A percentile compares a stretch with the other conserved stretches of the same genome.
Evolutionary conservation across 2,329 filamentous ascomycete species (phyloP).

Genomic region (Setomelanomma holmii): DNA sequence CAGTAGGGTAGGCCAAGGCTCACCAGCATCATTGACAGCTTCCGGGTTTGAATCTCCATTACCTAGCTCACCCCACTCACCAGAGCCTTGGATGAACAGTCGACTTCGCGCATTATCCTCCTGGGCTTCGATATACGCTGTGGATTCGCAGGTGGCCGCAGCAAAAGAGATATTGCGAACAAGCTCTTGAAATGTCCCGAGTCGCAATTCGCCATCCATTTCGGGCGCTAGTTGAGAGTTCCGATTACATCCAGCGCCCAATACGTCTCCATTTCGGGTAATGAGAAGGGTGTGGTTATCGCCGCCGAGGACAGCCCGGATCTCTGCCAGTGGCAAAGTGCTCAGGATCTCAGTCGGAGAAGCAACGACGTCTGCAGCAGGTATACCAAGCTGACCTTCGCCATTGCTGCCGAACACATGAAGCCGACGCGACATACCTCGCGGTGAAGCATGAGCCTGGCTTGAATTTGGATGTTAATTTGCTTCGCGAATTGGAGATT

Average conservation of each 20-base stretch:
- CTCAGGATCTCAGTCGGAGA: slow-evolving; percentile 19
- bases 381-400: slow-evolving; percentile 59
- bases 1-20: not conserved
- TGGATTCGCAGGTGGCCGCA: slow-evolving; percentile 35
- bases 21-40: too few relatives aligned
- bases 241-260: slow-evolving; percentile 68
- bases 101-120: not conserved
- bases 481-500: too few relatives aligned
- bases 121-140: slow-evolving; percentile 28
- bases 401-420: slow-evolving; percentile 62
- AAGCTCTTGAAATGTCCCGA: slow-evolving; percentile 12
- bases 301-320: slow-evolving; percentile 63
- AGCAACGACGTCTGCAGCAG: slow-evolving; percentile 50
- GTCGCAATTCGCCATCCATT: not conserved
- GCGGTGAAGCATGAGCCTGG: too few relatives aligned
- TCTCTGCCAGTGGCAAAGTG: slow-evolving; percentile 3
- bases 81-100: slow-evolving; percentile 23
- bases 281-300: slow-evolving; percentile 88
- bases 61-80: slow-evolving; percentile 38
- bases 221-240: slow-evolving; percentile 53
- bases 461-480: too few relatives aligned
- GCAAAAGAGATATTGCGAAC: slow-evolving; percentile 7
- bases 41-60: slow-evolving; percentile 7
- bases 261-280: slow-evolving; percentile 65
- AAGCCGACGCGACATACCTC: slow-evolving; percentile 34